A percentile compares a stretch with the other conserved stretches of the same genome.
Evolutionary conservation across 768 basidiomycete genomes (phyloP).

Genomic region (Saitozyma podzolica): DNA sequence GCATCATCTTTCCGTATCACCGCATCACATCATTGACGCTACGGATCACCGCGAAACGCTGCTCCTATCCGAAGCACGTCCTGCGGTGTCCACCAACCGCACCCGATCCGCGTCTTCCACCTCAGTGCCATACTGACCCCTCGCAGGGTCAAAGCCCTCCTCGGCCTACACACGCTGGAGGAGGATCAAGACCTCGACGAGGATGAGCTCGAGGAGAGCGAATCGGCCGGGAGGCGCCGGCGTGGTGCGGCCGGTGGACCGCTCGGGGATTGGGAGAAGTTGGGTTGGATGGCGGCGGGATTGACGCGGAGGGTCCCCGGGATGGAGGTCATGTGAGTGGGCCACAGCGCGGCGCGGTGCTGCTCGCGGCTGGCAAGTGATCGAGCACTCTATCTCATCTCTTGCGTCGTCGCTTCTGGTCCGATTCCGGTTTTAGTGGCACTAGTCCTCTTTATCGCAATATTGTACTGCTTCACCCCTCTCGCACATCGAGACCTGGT

Average conservation of each 20-base stretch:
- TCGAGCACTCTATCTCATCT: conserved; percentile 1
- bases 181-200: conserved; percentile 55
- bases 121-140: no score
- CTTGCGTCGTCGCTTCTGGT: no score
- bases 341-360: background rate
- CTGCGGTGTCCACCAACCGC: no score
- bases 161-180: conserved; percentile 30
- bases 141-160: conserved; percentile 28
- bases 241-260: conserved; percentile 43
- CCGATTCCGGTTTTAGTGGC: no score
- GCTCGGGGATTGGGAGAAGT: conserved; percentile 70
- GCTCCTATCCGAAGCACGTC: no score
- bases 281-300: conserved; percentile 79
- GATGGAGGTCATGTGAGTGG: conserved; percentile 81
- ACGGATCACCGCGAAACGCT: no score
- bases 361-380: background rate
- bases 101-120: no score
- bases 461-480: no score
- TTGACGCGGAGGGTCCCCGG: conserved; percentile 76
- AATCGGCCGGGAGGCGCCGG: conserved; percentile 44
- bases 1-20: background rate
- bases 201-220: conserved; percentile 42
- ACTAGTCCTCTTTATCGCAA: no score
- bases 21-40: background rate
- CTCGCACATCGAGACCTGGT: no score